phyloP scores from a whole-genome alignment of 345 rosid genomes.

The Eucalyptus dawsonii region DNA sequence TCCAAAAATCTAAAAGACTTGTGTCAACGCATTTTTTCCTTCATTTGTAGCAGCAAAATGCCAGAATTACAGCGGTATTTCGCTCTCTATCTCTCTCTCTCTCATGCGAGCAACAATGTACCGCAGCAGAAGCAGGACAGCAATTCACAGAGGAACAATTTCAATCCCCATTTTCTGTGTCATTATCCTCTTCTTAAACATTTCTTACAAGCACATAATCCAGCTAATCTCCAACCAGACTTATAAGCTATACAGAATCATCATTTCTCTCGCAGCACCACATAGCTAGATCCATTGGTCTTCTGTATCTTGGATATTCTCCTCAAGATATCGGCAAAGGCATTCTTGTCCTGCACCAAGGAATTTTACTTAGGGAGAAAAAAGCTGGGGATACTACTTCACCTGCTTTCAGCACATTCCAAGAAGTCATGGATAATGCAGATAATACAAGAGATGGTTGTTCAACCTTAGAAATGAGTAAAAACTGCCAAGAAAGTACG shows the following conservation, averaged over 20 bases:
- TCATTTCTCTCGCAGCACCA: slow-evolving; percentile 56
- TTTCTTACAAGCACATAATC: background rate
- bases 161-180: background rate
- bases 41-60: background rate
- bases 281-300: slow-evolving; percentile 57
- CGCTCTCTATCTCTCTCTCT: background rate
- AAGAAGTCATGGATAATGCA: background rate
- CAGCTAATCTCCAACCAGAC: background rate
- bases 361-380: background rate
- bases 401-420: background rate
- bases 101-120: background rate
- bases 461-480: background rate
- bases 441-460: background rate
- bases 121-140: background rate
- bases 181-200: background rate
- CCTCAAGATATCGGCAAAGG: slow-evolving; percentile 67
- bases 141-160: background rate
- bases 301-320: slow-evolving; percentile 86
- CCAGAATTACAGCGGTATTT: background rate
- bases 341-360: slow-evolving; percentile 66
- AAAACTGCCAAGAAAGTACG: background rate
- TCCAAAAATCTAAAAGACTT: background rate
- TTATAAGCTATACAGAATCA: background rate
- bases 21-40: background rate
- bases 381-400: background rate